Evolutionary conservation across 495 filamentous ascomycete species (phyloP).

Genomic region (Penicillium manginii): DNA sequence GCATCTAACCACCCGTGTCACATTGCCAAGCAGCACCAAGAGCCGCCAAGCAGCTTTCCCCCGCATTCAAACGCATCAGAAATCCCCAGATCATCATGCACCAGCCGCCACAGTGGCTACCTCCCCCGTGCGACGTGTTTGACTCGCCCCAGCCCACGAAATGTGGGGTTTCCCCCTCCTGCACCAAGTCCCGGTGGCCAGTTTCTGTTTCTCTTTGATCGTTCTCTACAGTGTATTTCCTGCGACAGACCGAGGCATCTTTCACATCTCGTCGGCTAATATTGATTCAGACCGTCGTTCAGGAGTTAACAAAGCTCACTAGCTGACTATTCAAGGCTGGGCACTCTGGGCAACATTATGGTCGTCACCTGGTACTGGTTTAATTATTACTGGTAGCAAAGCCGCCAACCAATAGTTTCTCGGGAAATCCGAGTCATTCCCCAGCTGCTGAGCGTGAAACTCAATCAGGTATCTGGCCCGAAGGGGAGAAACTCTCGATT

Average conservation of each 20-base stretch:
- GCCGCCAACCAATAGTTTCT: too few species aligned
- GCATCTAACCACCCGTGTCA: background rate
- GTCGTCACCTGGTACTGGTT: background rate
- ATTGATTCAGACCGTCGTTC: background rate
- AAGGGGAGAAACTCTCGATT: background rate
- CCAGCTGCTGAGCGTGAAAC: background rate
- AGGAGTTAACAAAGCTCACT: background rate
- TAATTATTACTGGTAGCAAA: too few species aligned
- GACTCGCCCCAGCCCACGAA: conserved; percentile 1
- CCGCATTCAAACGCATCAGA: background rate
- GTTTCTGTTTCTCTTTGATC: background rate
- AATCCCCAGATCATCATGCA: conserved; percentile 1
- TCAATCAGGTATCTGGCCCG: conserved; percentile 5
- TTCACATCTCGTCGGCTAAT: conserved; percentile 3
- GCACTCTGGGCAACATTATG: background rate
- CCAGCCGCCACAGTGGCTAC: conserved; percentile 2
- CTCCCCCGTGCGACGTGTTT: background rate
- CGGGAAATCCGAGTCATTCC: background rate
- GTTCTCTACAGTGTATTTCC: background rate
- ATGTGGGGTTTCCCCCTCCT: conserved; percentile 1
- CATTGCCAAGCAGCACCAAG: conserved; percentile 1
- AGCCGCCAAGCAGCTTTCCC: conserved; percentile 4
- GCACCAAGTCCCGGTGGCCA: background rate
- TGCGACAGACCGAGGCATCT: background rate
- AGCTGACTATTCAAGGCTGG: background rate